phyloP scores from a whole-genome alignment of 108 stramenopile genomes.

The Cyclotella atomus region DNA sequence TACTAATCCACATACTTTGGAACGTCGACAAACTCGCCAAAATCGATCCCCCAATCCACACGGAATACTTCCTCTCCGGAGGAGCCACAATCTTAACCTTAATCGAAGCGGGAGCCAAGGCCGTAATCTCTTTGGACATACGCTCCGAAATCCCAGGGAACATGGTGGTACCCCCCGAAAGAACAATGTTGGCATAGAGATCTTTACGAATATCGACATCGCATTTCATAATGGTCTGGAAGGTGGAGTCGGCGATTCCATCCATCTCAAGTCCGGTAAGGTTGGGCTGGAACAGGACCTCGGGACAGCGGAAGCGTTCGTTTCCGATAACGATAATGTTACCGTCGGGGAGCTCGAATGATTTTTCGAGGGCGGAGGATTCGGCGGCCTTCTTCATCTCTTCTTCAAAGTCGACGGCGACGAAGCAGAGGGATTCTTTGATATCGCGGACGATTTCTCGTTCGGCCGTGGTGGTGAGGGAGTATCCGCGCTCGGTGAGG shows the following conservation, averaged over 20 bases:
- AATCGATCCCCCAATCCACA: conserved; percentile 99
- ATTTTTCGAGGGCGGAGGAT: conserved; percentile 91
- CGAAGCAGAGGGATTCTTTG: conserved; percentile 92
- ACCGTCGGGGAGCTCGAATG: conserved; percentile 93
- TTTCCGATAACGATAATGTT: conserved; percentile 95
- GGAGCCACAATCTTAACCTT: conserved; percentile 99
- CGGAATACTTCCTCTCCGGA: conserved; percentile 99
- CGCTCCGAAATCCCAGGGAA: conserved; percentile 99
- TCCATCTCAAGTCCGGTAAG: conserved; percentile 98
- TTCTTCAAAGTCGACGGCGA: conserved; percentile 93
- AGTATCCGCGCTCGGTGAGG: conserved; percentile 93
- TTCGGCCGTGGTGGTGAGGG: conserved; percentile 93
- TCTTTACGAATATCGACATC: conserved; percentile 99
- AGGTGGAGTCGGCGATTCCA: conserved; percentile 97
- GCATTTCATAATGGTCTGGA: conserved; percentile 99
- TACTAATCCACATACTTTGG: conserved; percentile 99
- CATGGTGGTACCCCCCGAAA: conserved; percentile 97
- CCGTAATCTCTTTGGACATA: conserved; percentile 99
- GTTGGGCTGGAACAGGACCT: conserved; percentile 94
- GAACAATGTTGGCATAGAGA: conserved; percentile 93
- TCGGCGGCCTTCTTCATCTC: conserved; percentile 95
- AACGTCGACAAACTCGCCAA: conserved; percentile 98
- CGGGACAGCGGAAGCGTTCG: conserved; percentile 94
- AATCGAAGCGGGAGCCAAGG: conserved; percentile 93
- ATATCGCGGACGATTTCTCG: conserved; percentile 95